Conservation (phyloP, 2,329 filamentous ascomycete genomes). For the Cytospora schulzeri region DNA sequence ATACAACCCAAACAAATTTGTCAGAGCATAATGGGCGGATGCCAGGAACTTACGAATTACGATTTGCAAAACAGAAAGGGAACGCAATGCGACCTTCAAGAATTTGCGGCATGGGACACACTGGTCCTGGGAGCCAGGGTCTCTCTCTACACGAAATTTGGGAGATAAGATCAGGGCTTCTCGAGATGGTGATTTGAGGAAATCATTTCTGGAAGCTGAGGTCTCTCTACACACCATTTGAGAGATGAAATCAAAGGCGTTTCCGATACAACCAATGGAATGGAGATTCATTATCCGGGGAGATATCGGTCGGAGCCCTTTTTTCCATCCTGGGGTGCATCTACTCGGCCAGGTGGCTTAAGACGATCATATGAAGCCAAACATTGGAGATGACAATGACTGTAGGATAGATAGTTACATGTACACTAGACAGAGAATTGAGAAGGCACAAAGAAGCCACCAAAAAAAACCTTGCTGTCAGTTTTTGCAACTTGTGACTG, state of each 20-base stretch:
- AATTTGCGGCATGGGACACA: neutral
- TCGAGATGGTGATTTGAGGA: neutral
- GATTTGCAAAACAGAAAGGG: neutral
- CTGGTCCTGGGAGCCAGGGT: neutral
- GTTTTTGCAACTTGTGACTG: neutral
- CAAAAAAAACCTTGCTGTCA: neutral
- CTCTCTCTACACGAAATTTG: neutral
- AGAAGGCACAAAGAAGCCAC: neutral
- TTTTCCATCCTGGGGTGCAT: neutral
- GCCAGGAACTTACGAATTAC: neutral
- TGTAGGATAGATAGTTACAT: neutral
- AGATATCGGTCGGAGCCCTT: neutral
- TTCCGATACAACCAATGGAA: neutral
- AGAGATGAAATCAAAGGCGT: neutral
- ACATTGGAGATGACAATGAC: neutral
- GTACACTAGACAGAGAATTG: neutral
- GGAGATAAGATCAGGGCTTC: neutral
- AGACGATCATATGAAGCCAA: neutral
- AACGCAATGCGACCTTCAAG: neutral
- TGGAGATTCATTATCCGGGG: neutral
- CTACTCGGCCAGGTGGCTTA: neutral
- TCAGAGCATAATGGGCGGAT: neutral
- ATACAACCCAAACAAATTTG: neutral
- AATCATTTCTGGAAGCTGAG: neutral
- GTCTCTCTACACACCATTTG: neutral